These are phyloP conservation scores for Perkinsus chesapeaki DNA, from an alignment of 169 alveolate genomes.

Conservation along the genomic window DNA sequence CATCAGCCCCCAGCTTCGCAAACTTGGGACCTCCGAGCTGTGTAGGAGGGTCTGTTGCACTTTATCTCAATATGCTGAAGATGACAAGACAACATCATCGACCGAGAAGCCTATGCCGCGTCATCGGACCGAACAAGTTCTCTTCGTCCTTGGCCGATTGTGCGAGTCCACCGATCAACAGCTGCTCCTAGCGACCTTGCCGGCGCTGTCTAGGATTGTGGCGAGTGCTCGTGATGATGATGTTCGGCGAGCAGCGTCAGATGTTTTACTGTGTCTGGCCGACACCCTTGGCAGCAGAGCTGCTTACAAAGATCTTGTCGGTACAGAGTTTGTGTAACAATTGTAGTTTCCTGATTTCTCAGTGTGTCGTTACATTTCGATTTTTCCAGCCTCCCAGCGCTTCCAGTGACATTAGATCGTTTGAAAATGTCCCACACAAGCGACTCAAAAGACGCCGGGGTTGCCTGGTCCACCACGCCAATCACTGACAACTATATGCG, in stretches of 20 bases:
- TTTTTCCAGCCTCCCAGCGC: not conserved
- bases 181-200: not conserved
- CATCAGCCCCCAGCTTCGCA: not conserved
- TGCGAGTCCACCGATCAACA: not conserved
- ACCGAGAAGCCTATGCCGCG: not conserved
- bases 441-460: not conserved
- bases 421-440: not conserved
- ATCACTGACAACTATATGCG: not conserved
- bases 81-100: not conserved
- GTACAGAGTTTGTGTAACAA: not conserved
- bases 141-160: not conserved
- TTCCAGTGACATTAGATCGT: not conserved
- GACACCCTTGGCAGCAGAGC: not conserved
- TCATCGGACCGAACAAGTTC: not conserved
- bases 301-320: not conserved
- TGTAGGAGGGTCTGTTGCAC: not conserved
- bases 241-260: not conserved
- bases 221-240: not conserved
- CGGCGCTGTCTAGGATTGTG: not conserved
- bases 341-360: not conserved
- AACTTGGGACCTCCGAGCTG: not conserved
- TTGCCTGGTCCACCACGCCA: not conserved
- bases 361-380: not conserved
- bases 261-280: not conserved
- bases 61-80: not conserved